Percentiles rank a stretch among this genome's conserved stretches.
Evolutionary conservation across 192 early-diverging fungal genomes (phyloP).

Genomic region (Coemansia sp.): DNA sequence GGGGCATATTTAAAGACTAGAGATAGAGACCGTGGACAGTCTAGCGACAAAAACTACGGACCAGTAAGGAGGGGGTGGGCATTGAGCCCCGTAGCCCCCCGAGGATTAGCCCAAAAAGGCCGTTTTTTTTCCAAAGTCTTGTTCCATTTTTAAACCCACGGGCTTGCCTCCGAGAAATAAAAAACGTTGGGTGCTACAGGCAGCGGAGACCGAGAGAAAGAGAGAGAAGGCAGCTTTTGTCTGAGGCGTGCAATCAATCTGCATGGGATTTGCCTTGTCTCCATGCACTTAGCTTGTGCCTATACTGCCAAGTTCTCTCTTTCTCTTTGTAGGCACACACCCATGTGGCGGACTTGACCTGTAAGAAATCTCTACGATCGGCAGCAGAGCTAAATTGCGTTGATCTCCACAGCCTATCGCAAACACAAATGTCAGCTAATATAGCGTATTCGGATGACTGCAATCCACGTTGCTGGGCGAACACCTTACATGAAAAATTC

Average conservation of each 20-base stretch:
- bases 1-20: background rate
- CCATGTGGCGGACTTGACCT: background rate
- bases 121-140: background rate
- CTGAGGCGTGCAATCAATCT: background rate
- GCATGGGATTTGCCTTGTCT: background rate
- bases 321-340: background rate
- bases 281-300: background rate
- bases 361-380: background rate
- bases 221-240: background rate
- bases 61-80: background rate
- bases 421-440: background rate
- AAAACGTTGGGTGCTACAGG: background rate
- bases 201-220: background rate
- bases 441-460: background rate
- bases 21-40: background rate
- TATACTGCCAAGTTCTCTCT: background rate
- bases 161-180: background rate
- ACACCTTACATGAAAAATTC: background rate
- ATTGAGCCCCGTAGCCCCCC: constrained; percentile 1
- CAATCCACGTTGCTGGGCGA: background rate
- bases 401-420: background rate
- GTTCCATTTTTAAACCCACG: background rate
- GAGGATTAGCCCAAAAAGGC: background rate
- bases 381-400: background rate
- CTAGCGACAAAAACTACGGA: background rate